Evolutionary conservation across 768 basidiomycete species (phyloP).

Genomic region (Rhodotorula babjevae): DNA sequence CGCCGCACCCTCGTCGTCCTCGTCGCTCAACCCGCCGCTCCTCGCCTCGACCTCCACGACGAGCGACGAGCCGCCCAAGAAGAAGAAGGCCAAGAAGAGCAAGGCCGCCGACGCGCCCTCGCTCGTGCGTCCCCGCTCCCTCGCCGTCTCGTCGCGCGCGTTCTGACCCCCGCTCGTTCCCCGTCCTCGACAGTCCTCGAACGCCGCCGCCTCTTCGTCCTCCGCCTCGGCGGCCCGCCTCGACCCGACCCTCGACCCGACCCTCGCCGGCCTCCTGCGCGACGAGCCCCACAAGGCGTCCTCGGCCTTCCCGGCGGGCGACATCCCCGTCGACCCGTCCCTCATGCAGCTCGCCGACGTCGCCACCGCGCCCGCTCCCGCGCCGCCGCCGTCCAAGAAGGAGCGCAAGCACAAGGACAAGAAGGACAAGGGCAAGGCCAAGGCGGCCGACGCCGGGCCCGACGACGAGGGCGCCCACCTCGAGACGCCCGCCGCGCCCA

Average conservation of each 20-base stretch:
- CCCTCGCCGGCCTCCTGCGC: background rate
- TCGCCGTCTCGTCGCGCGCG: too few species aligned
- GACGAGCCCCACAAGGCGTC: too few species aligned
- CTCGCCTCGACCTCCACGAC: background rate
- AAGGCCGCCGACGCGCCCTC: background rate
- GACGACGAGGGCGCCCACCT: background rate
- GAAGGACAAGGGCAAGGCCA: background rate
- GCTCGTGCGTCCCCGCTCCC: background rate
- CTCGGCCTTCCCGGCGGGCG: background rate
- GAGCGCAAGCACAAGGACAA: conserved; percentile 46
- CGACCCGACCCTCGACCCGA: background rate
- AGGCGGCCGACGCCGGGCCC: background rate
- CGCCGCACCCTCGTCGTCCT: background rate
- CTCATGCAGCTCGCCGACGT: background rate
- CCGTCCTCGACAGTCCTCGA: too few species aligned
- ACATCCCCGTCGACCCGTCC: conserved; percentile 16
- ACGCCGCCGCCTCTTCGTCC: background rate
- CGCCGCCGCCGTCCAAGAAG: background rate
- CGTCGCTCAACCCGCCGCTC: too few species aligned
- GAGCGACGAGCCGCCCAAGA: background rate
- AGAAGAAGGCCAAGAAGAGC: conserved; percentile 4
- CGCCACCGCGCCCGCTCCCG: background rate
- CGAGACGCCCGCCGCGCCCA: background rate
- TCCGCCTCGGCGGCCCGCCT: too few species aligned
- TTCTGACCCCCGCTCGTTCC: too few species aligned